Conservation (phyloP, 192 early-diverging fungal species). For the Linnemannia zychae region DNA sequence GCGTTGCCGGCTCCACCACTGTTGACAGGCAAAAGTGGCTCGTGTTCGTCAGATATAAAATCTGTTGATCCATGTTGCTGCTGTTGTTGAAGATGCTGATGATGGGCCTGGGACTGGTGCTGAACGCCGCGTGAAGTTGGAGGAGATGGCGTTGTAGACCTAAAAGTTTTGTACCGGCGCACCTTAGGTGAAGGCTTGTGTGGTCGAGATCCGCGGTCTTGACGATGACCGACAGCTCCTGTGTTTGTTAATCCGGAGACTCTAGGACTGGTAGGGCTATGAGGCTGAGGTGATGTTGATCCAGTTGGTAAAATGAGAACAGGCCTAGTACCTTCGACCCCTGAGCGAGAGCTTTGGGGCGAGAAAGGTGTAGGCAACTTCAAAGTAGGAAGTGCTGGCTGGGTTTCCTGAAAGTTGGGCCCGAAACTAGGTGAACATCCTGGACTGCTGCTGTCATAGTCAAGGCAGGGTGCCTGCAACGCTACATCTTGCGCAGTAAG, state of each 20-base stretch:
- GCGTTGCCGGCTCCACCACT: background rate
- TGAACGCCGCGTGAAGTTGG: background rate
- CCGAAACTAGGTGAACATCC: constrained; percentile 10
- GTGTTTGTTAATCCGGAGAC: constrained; percentile 42
- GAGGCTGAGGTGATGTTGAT: background rate
- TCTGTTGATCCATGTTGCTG: background rate
- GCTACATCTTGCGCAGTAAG: constrained; percentile 40
- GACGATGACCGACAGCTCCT: constrained; percentile 40
- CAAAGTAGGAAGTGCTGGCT: background rate
- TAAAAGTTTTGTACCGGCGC: constrained; percentile 30
- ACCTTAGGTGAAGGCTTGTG: constrained; percentile 3
- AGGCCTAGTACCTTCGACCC: background rate
- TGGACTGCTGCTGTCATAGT: constrained; percentile 18
- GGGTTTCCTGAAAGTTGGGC: background rate
- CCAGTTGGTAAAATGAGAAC: background rate
- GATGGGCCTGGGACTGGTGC: background rate
- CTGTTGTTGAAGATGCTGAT: background rate
- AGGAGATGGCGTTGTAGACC: constrained; percentile 4
- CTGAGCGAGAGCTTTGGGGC: background rate
- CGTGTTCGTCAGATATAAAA: background rate
- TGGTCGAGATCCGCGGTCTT: constrained; percentile 3
- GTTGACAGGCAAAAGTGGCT: background rate
- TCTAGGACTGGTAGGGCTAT: background rate
- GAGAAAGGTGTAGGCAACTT: background rate
- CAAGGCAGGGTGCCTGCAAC: constrained; percentile 11